Percentiles rank a stretch among this genome's conserved stretches.
phyloP scores from a whole-genome alignment of 176 grass and related monocot genomes.

The Hsuehochloa calcarea region DNA sequence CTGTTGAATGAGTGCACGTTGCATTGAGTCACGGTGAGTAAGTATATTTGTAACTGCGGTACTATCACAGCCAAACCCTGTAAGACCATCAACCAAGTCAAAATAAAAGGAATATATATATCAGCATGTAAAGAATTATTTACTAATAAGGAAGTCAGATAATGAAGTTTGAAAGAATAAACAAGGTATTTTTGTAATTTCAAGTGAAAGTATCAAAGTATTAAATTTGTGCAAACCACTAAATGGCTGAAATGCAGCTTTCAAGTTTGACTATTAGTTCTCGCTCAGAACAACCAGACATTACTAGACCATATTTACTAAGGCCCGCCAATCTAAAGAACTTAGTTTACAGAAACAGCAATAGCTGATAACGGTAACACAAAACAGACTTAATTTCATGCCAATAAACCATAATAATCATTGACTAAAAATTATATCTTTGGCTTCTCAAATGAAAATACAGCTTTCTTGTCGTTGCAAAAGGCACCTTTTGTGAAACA shows the following conservation, averaged over 20 bases:
- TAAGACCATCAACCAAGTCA: constrained; percentile 19
- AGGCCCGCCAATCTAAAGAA: not conserved
- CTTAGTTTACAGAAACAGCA: not conserved
- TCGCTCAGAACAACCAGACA: not conserved
- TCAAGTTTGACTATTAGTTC: not conserved
- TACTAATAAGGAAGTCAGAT: not conserved
- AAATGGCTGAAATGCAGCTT: not conserved
- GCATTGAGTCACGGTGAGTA: constrained; percentile 83
- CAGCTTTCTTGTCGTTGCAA: not conserved
- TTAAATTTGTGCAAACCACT: not conserved
- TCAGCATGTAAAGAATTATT: constrained; percentile 16
- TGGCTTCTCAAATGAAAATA: not conserved
- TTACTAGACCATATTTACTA: constrained; percentile 7
- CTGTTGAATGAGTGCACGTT: constrained; percentile 87
- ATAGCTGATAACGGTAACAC: not conserved
- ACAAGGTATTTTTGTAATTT: not conserved
- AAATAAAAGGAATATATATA: not conserved
- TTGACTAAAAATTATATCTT: not conserved
- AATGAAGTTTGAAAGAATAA: not conserved
- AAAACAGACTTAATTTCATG: not conserved
- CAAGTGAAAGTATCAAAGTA: not conserved
- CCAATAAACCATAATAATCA: not conserved
- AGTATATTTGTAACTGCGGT: constrained; percentile 74
- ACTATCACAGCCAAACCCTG: constrained; percentile 92
- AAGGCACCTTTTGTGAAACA: not conserved